Base-by-base conservation (phyloP, 208 protist genomes). In the Acanthamoeba sp. region DNA sequence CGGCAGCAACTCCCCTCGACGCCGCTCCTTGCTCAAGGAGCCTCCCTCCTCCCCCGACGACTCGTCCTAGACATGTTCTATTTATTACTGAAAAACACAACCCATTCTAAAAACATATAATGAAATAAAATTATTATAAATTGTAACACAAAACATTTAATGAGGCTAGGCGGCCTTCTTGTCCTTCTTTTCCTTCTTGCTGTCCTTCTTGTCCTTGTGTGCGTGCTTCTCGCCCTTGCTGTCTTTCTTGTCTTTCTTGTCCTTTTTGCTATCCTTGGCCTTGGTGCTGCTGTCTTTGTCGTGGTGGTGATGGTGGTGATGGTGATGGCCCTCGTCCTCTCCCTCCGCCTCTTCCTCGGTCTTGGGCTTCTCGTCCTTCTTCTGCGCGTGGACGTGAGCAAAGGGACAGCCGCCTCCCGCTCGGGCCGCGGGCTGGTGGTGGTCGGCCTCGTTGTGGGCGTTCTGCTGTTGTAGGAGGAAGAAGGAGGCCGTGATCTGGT, bases 401-500 rank as follows among this genome's bases (percentile, higher is more conserved):
- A 76, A 76, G 32, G 66, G 66, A n/a, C 66, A 76, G 66, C 66
- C 66, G n/a, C 66, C 66, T 3, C 66, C 45, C 45, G 45, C 45
- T 50, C 45, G 7, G 45, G 45, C 12, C 45, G 45, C 12, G 45
- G 66, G 3, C 20, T 7, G 20, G 66, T 4, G 20, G 34, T 12
- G 2, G 66, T n/a, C 7, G 3, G 16, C 55, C 10, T 27, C 55
- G 22, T n/a, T n/a, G 27, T 76, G 66, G 34, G 34, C 32, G 20
- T 76, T 7, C 66, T 76, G 66, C 34, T 76, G 66, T n/a, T 76
- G 66, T 3, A 76, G 66, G 34, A 76, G 66, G 66, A 76, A 76
- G 66, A 76, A 76, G n/a, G 66, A 76, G n/a, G 66, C 66, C 20
- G 66, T 76, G 66, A 76, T 76, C 66, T 76, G 66, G 34, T 76